These are phyloP conservation scores for Russula earlei DNA, from an alignment of 768 basidiomycete genomes.

Conservation along the genomic window DNA sequence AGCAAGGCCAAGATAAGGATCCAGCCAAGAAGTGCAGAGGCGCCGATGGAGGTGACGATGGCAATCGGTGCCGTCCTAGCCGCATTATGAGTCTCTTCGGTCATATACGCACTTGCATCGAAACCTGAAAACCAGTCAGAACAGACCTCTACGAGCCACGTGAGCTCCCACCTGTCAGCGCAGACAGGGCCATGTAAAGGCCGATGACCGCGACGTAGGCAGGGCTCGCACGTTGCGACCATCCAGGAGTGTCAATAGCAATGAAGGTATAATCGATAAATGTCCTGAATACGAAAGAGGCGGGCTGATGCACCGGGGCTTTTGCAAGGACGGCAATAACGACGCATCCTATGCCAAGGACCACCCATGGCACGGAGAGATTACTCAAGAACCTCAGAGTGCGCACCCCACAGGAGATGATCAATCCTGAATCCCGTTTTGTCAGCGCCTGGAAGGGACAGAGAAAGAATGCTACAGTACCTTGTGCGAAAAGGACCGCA, in stretches of 20 bases:
- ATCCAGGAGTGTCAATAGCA: constrained; percentile 42
- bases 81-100: constrained; percentile 62
- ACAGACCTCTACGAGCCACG: not conserved
- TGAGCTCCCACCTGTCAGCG: constrained; percentile 48
- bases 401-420: constrained; percentile 67
- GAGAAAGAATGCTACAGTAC: constrained; percentile 20
- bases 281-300: constrained; percentile 55
- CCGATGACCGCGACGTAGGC: constrained; percentile 67
- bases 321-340: constrained; percentile 61
- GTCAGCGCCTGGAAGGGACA: constrained; percentile 34
- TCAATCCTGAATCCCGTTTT: no score
- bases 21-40: constrained; percentile 65
- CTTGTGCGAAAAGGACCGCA: constrained; percentile 57
- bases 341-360: constrained; percentile 54
- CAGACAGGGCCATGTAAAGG: constrained; percentile 70
- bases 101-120: constrained; percentile 70
- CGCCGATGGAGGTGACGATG: constrained; percentile 62
- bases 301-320: constrained; percentile 62
- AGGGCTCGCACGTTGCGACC: constrained; percentile 57
- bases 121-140: constrained; percentile 37
- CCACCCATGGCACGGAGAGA: constrained; percentile 67
- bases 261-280: constrained; percentile 72
- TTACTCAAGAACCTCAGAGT: constrained; percentile 61
- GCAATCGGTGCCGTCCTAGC: constrained; percentile 56
- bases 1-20: constrained; percentile 64